Evolutionary conservation across 192 early-diverging fungal genomes (phyloP), one percentile per base, ranked within the genome.

Genomic region (Coemansia erecta): DNA sequence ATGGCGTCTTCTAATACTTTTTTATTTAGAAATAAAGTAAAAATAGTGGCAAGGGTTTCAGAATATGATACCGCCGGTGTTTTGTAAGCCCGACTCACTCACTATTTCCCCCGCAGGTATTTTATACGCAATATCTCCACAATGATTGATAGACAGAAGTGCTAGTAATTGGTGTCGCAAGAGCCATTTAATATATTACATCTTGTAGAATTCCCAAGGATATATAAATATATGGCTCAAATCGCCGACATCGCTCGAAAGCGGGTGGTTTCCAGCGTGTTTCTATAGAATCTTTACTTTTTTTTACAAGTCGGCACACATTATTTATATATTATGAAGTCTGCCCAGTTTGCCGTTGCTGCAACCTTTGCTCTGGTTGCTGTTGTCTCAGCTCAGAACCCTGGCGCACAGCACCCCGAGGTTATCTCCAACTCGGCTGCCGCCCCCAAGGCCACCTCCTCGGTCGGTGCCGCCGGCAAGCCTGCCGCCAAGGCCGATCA

Each of bases 341-440:
- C 74, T 39, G 24, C 47, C 46, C 68, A 68, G 54, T 68, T 77
- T 61, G 61, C 33, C 18, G 33, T 58, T 63, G 66, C 60, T n/a
- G 54, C 61, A 18, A 50, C 68, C 22, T 43, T 53, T 35, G 64
- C 58, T 11, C 50, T 77, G 61, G 65, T 57, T 43, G 69, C 60
- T 26, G 58, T 72, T 55, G 74, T 48, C 4, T 64, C 74, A 47
- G 68, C 68, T 35, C 60, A 77, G 54, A 58, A 23, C 44, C 23
- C 60, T 33, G 61, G 48, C n/a, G 47, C 54, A 22, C 51, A 56
- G 11, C 33, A 23, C 48, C 13, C 49, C 15, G 43, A 42, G 35
- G 35, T 41, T 21, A 61, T 21, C 46, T 26, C 61, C 8, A 57
- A 42, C 13, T 48, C 64, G 7, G 46, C 68, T 9, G 47, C 57